Conservation (phyloP, 768 basidiomycete genomes). For the Mycena albidolilacea region DNA sequence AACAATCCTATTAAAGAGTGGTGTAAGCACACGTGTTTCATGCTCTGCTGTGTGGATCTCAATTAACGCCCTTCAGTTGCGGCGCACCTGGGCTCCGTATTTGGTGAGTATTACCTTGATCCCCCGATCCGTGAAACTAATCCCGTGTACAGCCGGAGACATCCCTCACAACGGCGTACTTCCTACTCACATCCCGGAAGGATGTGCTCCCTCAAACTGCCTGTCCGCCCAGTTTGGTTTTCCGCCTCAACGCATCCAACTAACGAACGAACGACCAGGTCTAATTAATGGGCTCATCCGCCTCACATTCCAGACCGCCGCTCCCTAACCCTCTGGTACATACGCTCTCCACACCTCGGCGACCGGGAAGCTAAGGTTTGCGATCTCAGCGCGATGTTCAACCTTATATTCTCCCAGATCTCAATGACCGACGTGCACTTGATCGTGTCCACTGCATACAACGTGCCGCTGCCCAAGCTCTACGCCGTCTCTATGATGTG, state of each 20-base stretch:
- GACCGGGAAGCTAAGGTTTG: too few relatives aligned
- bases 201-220: slow-evolving; percentile 18
- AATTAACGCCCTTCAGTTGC: not conserved
- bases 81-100: slow-evolving; percentile 1
- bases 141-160: slow-evolving; percentile 1
- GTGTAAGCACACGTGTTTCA: not conserved
- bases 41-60: not conserved
- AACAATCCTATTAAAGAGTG: not conserved
- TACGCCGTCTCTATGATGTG: slow-evolving; percentile 8
- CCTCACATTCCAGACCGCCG: slow-evolving; percentile 25
- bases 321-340: slow-evolving; percentile 21
- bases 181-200: slow-evolving; percentile 3
- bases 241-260: too few relatives aligned
- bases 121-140: too few relatives aligned
- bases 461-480: slow-evolving; percentile 7
- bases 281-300: slow-evolving; percentile 16
- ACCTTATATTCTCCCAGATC: not conserved
- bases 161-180: slow-evolving; percentile 6
- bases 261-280: too few relatives aligned
- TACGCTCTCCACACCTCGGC: not conserved
- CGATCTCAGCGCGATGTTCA: not conserved
- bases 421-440: not conserved
- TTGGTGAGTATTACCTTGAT: not conserved
- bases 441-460: not conserved
- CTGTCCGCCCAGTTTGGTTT: not conserved